Evolutionary conservation across 208 protist genomes (phyloP), one percentile per base, ranked within the genome.

Genomic region (Trypanosoma rangeli): DNA sequence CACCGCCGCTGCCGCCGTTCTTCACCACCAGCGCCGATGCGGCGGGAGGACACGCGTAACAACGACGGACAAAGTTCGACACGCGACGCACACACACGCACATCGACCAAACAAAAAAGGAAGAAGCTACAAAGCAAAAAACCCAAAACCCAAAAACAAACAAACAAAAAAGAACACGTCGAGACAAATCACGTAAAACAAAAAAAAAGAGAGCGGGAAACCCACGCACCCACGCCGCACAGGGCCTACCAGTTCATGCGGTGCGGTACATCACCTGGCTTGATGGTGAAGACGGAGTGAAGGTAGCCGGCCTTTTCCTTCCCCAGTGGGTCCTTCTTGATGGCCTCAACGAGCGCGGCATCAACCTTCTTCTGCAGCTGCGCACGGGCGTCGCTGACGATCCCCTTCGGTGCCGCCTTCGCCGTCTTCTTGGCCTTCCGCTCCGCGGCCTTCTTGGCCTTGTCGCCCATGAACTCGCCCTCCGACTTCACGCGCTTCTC

Each of bases 161-260:
- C 5, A 7, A 61, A 61, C 7, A 12, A 61, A 55, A 55, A 20
- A 55, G 22, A 55, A 55, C 50, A 55, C 42, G 15, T 15, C 42
- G 15, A 46, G 42, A 46, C 10, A 46, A 46, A 46, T 46, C 42
- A 46, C 42, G 42, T 46, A 46, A 46, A 61, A 35, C 8, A 35
- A 35, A 61, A 61, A 61, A 61, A 33, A n/a, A n/a, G n/a, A n/a
- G n/a, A n/a, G n/a, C n/a, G n/a, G n/a, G n/a, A n/a, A n/a, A n/a
- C n/a, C n/a, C n/a, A n/a, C n/a, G n/a, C n/a, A n/a, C n/a, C n/a
- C n/a, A n/a, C n/a, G n/a, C n/a, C n/a, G n/a, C n/a, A n/a, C n/a
- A n/a, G n/a, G n/a, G 46, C 46, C 85, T 93, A 95, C 87, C 87
- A 95, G 67, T 86, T 86, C 87, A 82, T 86, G 81, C 90, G 90